Evolutionary conservation across 345 rosid genomes (phyloP).

Genomic region (Citrus glauca): DNA sequence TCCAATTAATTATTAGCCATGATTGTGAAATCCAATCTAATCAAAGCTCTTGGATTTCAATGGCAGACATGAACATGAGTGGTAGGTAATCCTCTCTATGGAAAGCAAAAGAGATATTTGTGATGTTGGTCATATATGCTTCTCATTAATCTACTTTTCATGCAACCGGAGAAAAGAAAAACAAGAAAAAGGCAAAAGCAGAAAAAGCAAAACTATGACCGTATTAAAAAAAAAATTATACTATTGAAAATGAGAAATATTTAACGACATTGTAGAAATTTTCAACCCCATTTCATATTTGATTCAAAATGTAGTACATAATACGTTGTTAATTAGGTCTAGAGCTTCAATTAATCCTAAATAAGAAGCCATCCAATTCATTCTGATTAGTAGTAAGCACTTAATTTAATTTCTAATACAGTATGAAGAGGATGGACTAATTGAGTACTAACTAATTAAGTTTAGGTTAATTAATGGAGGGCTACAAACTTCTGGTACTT

Average conservation of each 20-base stretch:
- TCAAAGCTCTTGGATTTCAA: constrained; percentile 20
- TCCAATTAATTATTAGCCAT: constrained; percentile 11
- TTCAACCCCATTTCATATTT: constrained; percentile 24
- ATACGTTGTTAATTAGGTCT: constrained; percentile 21
- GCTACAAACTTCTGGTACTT: constrained; percentile 25
- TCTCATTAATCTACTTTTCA: constrained; percentile 30
- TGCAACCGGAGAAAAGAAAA: constrained; percentile 12
- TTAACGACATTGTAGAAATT: neutral
- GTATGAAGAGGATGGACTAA: constrained; percentile 19
- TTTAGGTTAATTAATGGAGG: constrained; percentile 18
- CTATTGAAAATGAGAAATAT: no score
- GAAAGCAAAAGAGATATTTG: constrained; percentile 9
- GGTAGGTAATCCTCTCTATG: constrained; percentile 31
- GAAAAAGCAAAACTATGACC: constrained; percentile 6
- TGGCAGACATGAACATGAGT: constrained; percentile 35
- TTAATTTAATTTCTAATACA: neutral
- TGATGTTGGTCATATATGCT: constrained; percentile 14
- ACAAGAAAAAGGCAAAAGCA: constrained; percentile 10
- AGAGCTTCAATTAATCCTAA: constrained; percentile 12
- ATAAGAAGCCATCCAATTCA: constrained; percentile 14
- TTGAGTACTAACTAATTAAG: neutral
- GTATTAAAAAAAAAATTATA: neutral
- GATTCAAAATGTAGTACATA: constrained; percentile 3
- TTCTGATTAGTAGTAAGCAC: neutral
- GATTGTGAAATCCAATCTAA: constrained; percentile 16